Conservation (phyloP, 202 grass and related monocot genomes). For the Schoenoplectus tabernaemontani region DNA sequence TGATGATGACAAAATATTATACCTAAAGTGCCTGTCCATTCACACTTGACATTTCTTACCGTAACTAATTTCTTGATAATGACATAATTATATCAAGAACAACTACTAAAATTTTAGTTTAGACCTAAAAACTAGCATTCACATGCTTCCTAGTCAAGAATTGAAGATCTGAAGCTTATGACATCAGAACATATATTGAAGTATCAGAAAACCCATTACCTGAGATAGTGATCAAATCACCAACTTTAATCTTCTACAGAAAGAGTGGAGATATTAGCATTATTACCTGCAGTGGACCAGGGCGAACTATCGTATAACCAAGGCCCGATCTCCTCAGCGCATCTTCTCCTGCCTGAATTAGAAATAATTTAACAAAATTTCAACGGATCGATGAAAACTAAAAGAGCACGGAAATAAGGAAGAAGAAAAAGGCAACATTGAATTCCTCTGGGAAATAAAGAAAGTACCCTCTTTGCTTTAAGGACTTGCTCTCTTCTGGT, state of each 20-base stretch:
- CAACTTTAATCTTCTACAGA: not conserved
- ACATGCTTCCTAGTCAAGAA: not conserved
- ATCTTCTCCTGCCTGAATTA: conserved; percentile 82
- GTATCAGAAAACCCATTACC: not conserved
- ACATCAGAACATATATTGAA: not conserved
- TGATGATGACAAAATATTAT: not conserved
- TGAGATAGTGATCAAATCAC: not conserved
- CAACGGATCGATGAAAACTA: no score
- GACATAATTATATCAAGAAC: not conserved
- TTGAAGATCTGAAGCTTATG: not conserved
- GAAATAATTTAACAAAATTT: no score
- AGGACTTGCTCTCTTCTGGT: conserved; percentile 94
- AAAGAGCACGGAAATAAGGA: no score
- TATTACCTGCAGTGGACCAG: conserved; percentile 73
- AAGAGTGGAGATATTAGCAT: conserved; percentile 5
- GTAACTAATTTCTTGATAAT: not conserved
- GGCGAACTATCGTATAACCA: conserved; percentile 90
- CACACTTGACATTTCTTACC: not conserved
- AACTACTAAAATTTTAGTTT: not conserved
- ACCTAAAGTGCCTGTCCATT: not conserved
- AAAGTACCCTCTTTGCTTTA: conserved; percentile 83
- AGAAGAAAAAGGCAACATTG: not conserved
- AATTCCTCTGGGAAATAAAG: not conserved
- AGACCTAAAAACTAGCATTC: not conserved
- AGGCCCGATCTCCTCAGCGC: conserved; percentile 86